phyloP scores from a whole-genome alignment of 2,329 filamentous ascomycete genomes.

The Ceratocystis alfenasii region DNA sequence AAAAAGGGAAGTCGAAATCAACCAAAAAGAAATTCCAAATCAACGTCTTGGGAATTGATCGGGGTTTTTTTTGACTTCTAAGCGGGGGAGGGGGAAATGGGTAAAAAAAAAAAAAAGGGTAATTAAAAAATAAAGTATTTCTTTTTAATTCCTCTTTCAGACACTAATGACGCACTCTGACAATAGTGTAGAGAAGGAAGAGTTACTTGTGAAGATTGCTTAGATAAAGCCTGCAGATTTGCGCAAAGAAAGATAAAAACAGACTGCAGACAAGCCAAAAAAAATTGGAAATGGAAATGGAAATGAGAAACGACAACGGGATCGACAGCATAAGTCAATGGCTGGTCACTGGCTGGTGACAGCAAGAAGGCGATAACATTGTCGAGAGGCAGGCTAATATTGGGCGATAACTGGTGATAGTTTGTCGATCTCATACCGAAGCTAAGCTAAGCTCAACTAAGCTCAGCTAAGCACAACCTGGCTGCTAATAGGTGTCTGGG shows the following conservation, averaged over 20 bases:
- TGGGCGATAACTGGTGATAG: background rate
- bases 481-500: background rate
- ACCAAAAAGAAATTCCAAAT: constrained; percentile 1
- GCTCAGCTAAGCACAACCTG: background rate
- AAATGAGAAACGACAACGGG: background rate
- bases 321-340: too few species aligned
- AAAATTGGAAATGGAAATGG: background rate
- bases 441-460: background rate
- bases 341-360: too few species aligned
- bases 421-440: background rate
- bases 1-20: constrained; percentile 4
- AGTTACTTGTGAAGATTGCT: background rate
- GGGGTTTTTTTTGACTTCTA: background rate
- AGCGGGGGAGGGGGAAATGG: background rate
- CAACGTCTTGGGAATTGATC: background rate
- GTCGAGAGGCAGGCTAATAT: too few species aligned
- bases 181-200: background rate
- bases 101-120: background rate
- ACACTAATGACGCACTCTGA: constrained; percentile 13
- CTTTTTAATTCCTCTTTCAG: background rate
- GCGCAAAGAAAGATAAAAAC: too few species aligned
- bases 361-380: too few species aligned
- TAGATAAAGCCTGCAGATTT: background rate
- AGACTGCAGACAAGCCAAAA: too few species aligned
- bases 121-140: background rate